phyloP scores from a whole-genome alignment of 2,329 filamentous ascomycete genomes.

The Calonectria hongkongensis region DNA sequence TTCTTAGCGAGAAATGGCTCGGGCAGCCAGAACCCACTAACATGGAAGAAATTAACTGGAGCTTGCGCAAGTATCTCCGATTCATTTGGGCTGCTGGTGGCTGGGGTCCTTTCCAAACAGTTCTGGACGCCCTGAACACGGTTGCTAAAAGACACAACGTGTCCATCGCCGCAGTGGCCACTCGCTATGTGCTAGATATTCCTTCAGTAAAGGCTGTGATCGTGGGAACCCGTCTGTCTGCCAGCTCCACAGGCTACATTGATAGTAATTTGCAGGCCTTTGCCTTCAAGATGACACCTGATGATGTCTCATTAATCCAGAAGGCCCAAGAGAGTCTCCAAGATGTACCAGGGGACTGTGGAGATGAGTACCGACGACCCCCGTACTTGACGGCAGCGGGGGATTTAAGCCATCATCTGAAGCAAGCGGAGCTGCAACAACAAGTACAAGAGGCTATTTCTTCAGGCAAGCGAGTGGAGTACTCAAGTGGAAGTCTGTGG shows the following conservation, averaged over 20 bases:
- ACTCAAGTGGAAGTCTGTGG: constrained; percentile 3
- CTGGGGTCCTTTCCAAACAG: background rate
- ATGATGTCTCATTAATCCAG: background rate
- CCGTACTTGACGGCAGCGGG: constrained; percentile 13
- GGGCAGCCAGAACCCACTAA: constrained; percentile 41
- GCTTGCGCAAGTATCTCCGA: constrained; percentile 58
- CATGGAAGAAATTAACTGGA: constrained; percentile 45
- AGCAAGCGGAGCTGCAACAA: background rate
- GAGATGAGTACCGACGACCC: constrained; percentile 14
- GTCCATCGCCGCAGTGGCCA: background rate
- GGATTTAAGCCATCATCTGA: constrained; percentile 2
- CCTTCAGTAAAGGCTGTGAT: constrained; percentile 9
- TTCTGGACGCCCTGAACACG: background rate
- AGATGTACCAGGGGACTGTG: constrained; percentile 19
- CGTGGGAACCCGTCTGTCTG: constrained; percentile 6
- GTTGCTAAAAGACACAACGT: constrained; percentile 13
- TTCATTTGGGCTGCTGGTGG: constrained; percentile 53
- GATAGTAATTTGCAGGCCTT: constrained; percentile 5
- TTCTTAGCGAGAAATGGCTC: constrained; percentile 50
- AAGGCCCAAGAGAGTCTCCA: constrained; percentile 16
- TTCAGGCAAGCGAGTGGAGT: constrained; percentile 4
- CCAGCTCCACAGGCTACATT: background rate
- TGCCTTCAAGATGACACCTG: background rate
- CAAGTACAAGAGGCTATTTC: background rate
- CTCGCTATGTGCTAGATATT: constrained; percentile 10